Evolutionary conservation across 2,329 filamentous ascomycete genomes (phyloP).

Genomic region (Colletotrichum cereale): DNA sequence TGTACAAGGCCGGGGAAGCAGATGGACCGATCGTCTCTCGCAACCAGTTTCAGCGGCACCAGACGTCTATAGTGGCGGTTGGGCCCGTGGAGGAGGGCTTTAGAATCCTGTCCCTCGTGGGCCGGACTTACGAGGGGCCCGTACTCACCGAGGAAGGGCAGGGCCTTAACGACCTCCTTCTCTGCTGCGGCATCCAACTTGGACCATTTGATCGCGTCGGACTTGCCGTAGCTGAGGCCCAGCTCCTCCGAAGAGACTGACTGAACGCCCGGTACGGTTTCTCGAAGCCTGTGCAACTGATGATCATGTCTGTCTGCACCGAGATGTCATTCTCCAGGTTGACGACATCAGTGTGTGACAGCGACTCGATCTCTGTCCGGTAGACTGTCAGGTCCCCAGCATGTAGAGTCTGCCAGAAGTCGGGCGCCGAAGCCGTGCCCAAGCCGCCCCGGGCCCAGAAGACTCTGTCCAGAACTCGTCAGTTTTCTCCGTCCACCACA

Average conservation of each 20-base stretch:
- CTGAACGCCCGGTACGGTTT: conserved; percentile 43
- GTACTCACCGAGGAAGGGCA: conserved; percentile 25
- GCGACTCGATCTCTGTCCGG: conserved; percentile 40
- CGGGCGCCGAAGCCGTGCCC: conserved; percentile 48
- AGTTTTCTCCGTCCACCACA: too few species aligned
- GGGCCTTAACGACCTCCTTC: conserved; percentile 38
- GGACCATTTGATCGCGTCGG: conserved; percentile 33
- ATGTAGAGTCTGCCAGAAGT: conserved; percentile 51
- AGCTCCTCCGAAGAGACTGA: conserved; percentile 37
- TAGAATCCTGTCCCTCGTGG: too few species aligned
- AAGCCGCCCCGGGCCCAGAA: conserved; percentile 51
- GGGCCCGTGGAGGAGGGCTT: conserved; percentile 34
- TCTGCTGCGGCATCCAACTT: conserved; percentile 41
- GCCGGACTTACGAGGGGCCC: too few species aligned
- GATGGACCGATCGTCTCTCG: conserved; percentile 48
- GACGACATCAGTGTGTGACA: conserved; percentile 40
- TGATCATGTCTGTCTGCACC: conserved; percentile 42
- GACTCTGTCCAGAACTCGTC: conserved; percentile 41
- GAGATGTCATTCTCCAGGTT: conserved; percentile 40
- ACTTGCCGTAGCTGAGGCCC: conserved; percentile 4
- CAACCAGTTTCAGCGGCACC: conserved; percentile 44
- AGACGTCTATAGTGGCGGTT: conserved; percentile 45
- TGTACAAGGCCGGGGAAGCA: conserved; percentile 50
- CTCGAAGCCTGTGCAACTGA: conserved; percentile 45
- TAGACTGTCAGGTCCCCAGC: conserved; percentile 46